Percentiles rank a stretch among this genome's conserved stretches.
phyloP scores from a whole-genome alignment of 768 basidiomycete genomes.

The Kwoniella sp. region DNA sequence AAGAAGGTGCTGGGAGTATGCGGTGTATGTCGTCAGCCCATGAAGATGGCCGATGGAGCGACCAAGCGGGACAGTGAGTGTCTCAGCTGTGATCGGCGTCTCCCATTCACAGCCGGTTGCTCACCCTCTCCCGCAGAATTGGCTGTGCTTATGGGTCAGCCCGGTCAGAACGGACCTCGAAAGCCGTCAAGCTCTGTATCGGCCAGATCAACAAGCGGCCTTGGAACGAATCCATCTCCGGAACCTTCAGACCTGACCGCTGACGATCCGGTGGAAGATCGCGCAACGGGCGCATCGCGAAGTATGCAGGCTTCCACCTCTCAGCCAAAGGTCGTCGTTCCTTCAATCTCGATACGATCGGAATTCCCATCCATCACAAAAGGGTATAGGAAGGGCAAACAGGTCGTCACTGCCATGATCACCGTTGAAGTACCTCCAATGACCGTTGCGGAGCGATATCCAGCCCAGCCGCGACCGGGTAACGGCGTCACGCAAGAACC shows the following conservation, averaged over 20 bases:
- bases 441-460: slow-evolving; percentile 35
- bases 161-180: slow-evolving; percentile 54
- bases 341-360: slow-evolving; percentile 86
- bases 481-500: slow-evolving; percentile 15
- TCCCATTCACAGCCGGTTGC: too few relatives aligned
- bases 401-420: slow-evolving; percentile 89
- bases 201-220: slow-evolving; percentile 21
- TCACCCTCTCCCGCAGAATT: slow-evolving; percentile 70
- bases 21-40: slow-evolving; percentile 91
- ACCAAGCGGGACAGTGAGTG: slow-evolving; percentile 78
- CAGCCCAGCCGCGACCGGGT: slow-evolving; percentile 17
- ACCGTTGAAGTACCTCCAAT: slow-evolving; percentile 74
- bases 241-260: slow-evolving; percentile 61
- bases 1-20: slow-evolving; percentile 77
- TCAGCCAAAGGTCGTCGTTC: slow-evolving; percentile 69
- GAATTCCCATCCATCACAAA: slow-evolving; percentile 82
- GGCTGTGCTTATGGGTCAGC: slow-evolving; percentile 80
- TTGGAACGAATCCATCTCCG: slow-evolving; percentile 13
- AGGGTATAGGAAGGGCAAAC: slow-evolving; percentile 56
- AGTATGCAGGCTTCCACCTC: slow-evolving; percentile 1
- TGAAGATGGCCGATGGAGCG: slow-evolving; percentile 78
- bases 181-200: slow-evolving; percentile 35
- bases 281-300: slow-evolving; percentile 32
- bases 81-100: too few relatives aligned
- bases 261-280: slow-evolving; percentile 76